Evolutionary conservation across 305 asterid species (phyloP).

Genomic region (Fraxinus angustifolia): DNA sequence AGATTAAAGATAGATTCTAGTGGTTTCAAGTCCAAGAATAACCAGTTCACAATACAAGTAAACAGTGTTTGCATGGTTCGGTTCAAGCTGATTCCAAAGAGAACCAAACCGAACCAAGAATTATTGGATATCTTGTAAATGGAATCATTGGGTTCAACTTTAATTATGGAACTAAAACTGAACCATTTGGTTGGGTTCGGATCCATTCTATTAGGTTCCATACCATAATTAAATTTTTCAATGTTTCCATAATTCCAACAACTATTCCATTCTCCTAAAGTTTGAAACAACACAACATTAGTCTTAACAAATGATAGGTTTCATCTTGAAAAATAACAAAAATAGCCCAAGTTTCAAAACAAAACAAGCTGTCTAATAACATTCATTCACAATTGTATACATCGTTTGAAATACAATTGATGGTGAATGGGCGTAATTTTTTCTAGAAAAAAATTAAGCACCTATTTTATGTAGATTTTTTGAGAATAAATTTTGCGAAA

Average conservation of each 20-base stretch:
- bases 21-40: neutral
- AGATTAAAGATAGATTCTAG: neutral
- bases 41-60: neutral
- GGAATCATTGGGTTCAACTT: neutral
- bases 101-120: neutral
- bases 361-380: neutral
- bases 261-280: neutral
- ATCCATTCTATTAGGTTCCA: neutral
- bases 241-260: neutral
- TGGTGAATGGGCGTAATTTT: neutral
- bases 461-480: neutral
- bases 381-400: neutral
- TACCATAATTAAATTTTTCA: neutral
- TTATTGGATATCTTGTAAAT: neutral
- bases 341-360: neutral
- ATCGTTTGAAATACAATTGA: neutral
- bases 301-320: neutral
- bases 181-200: neutral
- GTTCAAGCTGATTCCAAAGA: neutral
- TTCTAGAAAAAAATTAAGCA: neutral
- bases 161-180: neutral
- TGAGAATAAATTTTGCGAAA: neutral
- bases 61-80: neutral
- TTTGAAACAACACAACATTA: neutral
- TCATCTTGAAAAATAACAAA: neutral